Evolutionary conservation across 805 yeast species (phyloP).

Genomic region (Metschnikowia koreensis): DNA sequence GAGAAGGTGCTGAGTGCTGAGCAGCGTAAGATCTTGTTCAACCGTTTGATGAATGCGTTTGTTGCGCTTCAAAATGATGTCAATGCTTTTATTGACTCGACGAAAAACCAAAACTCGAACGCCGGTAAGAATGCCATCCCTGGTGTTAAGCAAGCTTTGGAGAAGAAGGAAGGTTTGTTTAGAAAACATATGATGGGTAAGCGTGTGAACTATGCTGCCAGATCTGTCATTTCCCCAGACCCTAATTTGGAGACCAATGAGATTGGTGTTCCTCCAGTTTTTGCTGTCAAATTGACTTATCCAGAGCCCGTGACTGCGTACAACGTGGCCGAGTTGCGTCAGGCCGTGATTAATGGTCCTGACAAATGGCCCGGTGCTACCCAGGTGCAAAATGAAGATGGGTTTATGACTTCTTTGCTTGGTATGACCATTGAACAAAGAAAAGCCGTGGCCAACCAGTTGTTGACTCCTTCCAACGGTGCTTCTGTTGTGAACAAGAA

Average conservation of each 20-base stretch:
- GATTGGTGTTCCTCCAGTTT: conserved; percentile 98
- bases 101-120: conserved; percentile 75
- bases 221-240: conserved; percentile 98
- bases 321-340: conserved; percentile 85
- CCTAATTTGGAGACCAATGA: conserved; percentile 97
- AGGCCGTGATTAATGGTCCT: conserved; percentile 97
- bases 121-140: conserved; percentile 78
- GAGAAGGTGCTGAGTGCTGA: conserved; percentile 58
- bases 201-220: conserved; percentile 98
- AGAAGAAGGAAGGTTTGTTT: conserved; percentile 97
- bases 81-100: conserved; percentile 87
- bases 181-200: conserved; percentile 99
- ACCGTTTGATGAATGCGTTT: conserved; percentile 91
- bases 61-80: conserved; percentile 94
- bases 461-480: conserved; percentile 77
- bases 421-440: conserved; percentile 94
- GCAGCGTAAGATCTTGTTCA: conserved; percentile 74
- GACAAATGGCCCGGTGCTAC: conserved; percentile 98
- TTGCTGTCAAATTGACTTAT: conserved; percentile 90
- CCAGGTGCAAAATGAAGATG: conserved; percentile 95
- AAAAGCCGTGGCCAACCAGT: conserved; percentile 90
- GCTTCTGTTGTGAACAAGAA: conserved; percentile 78
- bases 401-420: conserved; percentile 71
- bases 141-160: conserved; percentile 96
- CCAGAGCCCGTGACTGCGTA: conserved; percentile 97